A percentile compares a stretch with the other conserved stretches of the same genome.
Conservation (phyloP, 495 filamentous ascomycete genomes). For the Penicillium ochrochloron region DNA sequence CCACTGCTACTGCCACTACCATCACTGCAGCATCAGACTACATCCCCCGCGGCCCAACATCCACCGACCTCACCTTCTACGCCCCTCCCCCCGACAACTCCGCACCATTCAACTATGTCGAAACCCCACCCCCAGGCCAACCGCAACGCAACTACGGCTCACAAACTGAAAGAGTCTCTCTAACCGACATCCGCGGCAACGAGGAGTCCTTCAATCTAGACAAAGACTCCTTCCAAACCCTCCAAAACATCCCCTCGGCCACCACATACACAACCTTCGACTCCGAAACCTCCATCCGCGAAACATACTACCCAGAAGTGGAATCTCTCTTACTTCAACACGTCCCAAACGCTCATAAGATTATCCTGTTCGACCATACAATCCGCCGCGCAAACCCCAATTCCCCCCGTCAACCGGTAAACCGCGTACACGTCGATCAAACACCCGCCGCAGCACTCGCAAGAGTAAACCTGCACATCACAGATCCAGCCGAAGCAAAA, state of each 20-base stretch:
- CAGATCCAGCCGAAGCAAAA: conserved; percentile 59
- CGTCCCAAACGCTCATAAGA: conserved; percentile 62
- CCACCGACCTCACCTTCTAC: conserved; percentile 71
- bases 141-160: conserved; percentile 65
- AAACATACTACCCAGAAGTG: conserved; percentile 83
- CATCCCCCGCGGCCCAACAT: conserved; percentile 71
- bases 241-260: conserved; percentile 53
- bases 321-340: conserved; percentile 64
- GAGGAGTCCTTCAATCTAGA: conserved; percentile 70
- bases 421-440: conserved; percentile 82
- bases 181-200: conserved; percentile 69
- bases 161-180: conserved; percentile 46
- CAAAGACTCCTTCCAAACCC: conserved; percentile 70
- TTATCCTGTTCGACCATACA: conserved; percentile 90
- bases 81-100: conserved; percentile 64
- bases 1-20: conserved; percentile 14
- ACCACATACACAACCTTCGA: conserved; percentile 61
- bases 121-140: conserved; percentile 60
- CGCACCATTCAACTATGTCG: conserved; percentile 72
- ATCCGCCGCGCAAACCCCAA: conserved; percentile 64
- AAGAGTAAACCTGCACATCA: conserved; percentile 68
- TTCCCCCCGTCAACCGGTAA: conserved; percentile 67
- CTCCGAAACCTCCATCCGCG: conserved; percentile 64
- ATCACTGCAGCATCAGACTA: conserved; percentile 25
- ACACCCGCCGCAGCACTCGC: conserved; percentile 63